phyloP scores from a whole-genome alignment of 1,139 yeast species.

The Yamadazyma diddensiae region DNA sequence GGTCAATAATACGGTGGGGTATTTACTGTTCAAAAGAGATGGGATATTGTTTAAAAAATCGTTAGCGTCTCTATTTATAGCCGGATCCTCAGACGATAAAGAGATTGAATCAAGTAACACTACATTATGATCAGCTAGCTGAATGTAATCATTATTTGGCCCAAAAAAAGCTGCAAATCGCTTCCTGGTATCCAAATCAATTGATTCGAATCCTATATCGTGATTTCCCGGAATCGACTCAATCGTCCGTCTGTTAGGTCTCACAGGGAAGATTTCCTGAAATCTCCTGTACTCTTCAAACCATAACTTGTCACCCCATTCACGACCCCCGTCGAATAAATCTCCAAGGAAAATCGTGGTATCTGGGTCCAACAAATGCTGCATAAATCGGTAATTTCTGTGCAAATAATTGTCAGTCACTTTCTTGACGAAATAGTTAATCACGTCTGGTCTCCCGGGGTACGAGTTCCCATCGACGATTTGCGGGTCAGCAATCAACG shows the following conservation, averaged over 20 bases:
- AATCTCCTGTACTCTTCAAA: slow-evolving; percentile 68
- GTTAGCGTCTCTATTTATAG: slow-evolving; percentile 21
- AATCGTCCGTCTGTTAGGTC: slow-evolving; percentile 48
- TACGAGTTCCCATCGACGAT: slow-evolving; percentile 77
- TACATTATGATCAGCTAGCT: slow-evolving; percentile 72
- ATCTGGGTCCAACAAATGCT: slow-evolving; percentile 65
- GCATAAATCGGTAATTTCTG: slow-evolving; percentile 68
- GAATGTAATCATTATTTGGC: slow-evolving; percentile 50
- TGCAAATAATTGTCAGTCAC: slow-evolving; percentile 74
- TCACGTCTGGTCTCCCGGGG: slow-evolving; percentile 48
- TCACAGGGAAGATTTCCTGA: slow-evolving; percentile 54
- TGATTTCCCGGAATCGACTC: slow-evolving; percentile 88
- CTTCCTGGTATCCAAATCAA: slow-evolving; percentile 48
- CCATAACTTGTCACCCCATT: slow-evolving; percentile 70
- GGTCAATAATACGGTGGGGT: slow-evolving; percentile 64
- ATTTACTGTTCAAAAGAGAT: slow-evolving; percentile 20
- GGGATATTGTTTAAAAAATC: slow-evolving; percentile 25
- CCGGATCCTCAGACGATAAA: slow-evolving; percentile 45
- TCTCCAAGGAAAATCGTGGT: slow-evolving; percentile 83
- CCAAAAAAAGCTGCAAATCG: slow-evolving; percentile 79
- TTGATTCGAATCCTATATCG: slow-evolving; percentile 87
- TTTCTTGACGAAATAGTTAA: slow-evolving; percentile 46
- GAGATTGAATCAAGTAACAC: slow-evolving; percentile 82
- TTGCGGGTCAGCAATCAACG: slow-evolving; percentile 89
- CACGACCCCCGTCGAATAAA: slow-evolving; percentile 91